Conservation (phyloP, 148 eudicot genomes). For the Camellia japonica region DNA sequence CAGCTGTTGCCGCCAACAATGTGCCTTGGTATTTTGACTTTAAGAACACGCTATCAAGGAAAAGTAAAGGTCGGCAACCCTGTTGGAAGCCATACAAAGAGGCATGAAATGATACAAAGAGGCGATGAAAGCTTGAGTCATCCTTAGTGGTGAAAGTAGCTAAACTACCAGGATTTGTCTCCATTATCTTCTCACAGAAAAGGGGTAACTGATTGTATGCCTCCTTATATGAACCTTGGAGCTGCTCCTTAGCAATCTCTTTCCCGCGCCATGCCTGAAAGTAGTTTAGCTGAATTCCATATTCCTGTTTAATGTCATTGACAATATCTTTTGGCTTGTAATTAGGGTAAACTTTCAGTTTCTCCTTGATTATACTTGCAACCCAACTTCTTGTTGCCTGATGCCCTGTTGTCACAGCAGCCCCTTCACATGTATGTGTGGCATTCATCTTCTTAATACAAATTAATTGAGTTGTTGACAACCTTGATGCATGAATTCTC, state of each 20-base stretch:
- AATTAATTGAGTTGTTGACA: conserved; percentile 82
- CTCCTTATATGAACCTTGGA: conserved; percentile 96
- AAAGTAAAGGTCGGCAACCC: conserved; percentile 86
- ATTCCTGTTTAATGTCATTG: conserved; percentile 78
- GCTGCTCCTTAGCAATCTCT: conserved; percentile 95
- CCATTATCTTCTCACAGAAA: conserved; percentile 86
- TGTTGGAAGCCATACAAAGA: conserved; percentile 78
- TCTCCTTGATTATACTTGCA: conserved; percentile 89
- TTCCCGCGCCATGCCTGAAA: conserved; percentile 98
- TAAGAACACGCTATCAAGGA: conserved; percentile 75
- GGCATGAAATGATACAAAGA: conserved; percentile 85
- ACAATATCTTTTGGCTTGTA: conserved; percentile 98
- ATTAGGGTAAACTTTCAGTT: conserved; percentile 65
- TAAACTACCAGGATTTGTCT: conserved; percentile 91
- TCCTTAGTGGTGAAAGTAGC: conserved; percentile 93
- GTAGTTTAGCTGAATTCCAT: conserved; percentile 85
- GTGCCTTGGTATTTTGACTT: conserved; percentile 93
- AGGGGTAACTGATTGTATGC: conserved; percentile 78
- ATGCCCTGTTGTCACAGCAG: conserved; percentile 54
- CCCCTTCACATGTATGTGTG: conserved; percentile 87
- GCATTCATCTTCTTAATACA: conserved; percentile 91
- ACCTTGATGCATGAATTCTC: conserved; percentile 97
- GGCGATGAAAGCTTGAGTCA: conserved; percentile 86
- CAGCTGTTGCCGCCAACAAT: conserved; percentile 82
- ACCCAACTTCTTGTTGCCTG: conserved; percentile 98